Evolutionary conservation across 78 protist species (phyloP), one percentile per base, ranked within the genome.

Genomic region (Pelomyxa schiedti): DNA sequence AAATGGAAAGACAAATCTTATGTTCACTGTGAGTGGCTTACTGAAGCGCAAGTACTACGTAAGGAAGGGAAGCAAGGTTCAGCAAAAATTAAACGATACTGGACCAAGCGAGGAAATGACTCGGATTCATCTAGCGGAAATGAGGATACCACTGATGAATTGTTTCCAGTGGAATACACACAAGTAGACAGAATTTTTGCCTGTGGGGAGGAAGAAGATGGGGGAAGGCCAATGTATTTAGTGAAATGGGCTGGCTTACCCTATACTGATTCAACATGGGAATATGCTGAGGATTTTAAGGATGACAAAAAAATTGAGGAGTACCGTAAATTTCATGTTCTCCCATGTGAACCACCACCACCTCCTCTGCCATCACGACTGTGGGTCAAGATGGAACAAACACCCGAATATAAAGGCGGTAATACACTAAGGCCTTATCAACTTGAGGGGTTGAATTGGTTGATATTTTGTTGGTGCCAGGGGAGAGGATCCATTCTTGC

Each of bases 361-460:
- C 58, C 16, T 16, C 29, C 78, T 16, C 58, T 47, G 58, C 58
- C 58, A 16, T 24, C 58, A 16, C 58, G 58, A 16, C 58, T 66
- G 65, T 29, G 29, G 29, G 70, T 30, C 28, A 9, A 9, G 24
- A 66, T 66, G 37, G 65, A 66, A n/a, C 16, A 9, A n/a, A 66
- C 64, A 8, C 70, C 29, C 29, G 37, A 66, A 36, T 66, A 16
- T 9, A 8, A 30, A 22, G 93, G 91, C 29, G 93, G 94, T 30
- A 86, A 71, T 26, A 16, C 9, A 22, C 37, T 72, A 22, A 75
- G 89, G 66, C 69, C 70, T 0, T 77, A 73, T 39, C 81, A 76
- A 80, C n/a, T 90, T 3, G 92, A 84, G 40, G 95, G 96, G 9
- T 41, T 93, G 70, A 89, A 84, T 43, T 93, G 95, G 95, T 81